Evolutionary conservation across 345 rosid species (phyloP).

Genomic region (Psidium friedrichsthalianum): DNA sequence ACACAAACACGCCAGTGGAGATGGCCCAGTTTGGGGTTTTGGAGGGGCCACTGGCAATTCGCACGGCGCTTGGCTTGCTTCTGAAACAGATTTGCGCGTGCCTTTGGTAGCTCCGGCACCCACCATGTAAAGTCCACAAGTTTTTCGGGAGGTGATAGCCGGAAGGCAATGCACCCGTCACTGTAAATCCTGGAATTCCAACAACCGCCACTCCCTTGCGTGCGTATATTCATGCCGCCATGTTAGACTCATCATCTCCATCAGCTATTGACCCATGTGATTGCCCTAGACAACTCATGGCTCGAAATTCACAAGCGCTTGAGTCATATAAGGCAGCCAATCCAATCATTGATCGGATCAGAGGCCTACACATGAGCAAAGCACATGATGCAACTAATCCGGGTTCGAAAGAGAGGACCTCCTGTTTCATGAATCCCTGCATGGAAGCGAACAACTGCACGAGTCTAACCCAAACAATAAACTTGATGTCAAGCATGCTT

Average conservation of each 20-base stretch:
- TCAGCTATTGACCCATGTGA: not conserved
- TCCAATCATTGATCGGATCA: not conserved
- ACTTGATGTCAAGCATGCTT: not conserved
- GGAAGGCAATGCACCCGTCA: not conserved
- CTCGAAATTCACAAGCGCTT: not conserved
- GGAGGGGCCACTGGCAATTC: not conserved
- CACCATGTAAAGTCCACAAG: not conserved
- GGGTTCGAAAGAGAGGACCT: not conserved
- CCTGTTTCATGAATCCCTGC: not conserved
- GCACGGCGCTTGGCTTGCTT: no score
- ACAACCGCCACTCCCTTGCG: not conserved
- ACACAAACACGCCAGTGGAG: not conserved
- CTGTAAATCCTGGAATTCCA: not conserved
- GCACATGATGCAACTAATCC: not conserved
- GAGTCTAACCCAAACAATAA: not conserved
- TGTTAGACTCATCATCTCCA: not conserved
- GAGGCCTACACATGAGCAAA: not conserved
- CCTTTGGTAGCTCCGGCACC: not conserved
- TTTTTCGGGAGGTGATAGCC: not conserved
- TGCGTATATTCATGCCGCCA: not conserved
- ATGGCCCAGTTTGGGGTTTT: not conserved
- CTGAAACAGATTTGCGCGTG: no score
- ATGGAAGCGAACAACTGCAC: not conserved
- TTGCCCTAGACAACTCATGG: not conserved
- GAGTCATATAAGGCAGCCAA: not conserved